Conservation (phyloP, 768 basidiomycete species). For the Suillus hirtellus region DNA sequence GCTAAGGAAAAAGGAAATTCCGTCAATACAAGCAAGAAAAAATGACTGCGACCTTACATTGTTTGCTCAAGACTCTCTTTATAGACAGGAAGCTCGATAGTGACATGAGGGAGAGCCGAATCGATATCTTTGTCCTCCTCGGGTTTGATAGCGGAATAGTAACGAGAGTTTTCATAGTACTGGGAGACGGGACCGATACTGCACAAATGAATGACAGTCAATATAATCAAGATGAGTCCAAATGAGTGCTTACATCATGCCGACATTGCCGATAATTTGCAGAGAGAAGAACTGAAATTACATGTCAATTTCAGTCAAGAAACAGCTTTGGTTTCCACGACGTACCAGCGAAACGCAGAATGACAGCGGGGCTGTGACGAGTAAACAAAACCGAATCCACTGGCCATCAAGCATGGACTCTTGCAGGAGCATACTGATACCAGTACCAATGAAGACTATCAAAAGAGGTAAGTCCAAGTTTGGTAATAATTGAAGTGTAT, state of each 20-base stretch:
- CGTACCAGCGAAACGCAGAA: constrained; percentile 76
- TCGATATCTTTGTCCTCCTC: constrained; percentile 64
- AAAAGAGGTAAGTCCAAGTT: constrained; percentile 10
- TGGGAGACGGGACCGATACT: constrained; percentile 85
- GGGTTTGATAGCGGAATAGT: constrained; percentile 73
- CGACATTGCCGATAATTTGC: constrained; percentile 64
- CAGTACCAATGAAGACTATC: constrained; percentile 69
- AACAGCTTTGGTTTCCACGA: constrained; percentile 9
- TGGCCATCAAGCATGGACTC: constrained; percentile 70
- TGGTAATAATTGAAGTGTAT: constrained; percentile 2
- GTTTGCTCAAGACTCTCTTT: constrained; percentile 82
- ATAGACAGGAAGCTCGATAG: constrained; percentile 85
- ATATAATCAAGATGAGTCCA: constrained; percentile 11
- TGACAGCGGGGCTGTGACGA: constrained; percentile 67
- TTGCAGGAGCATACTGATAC: constrained; percentile 55
- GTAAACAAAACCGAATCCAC: constrained; percentile 63
- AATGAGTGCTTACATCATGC: constrained; percentile 56
- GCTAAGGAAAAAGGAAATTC: constrained; percentile 31
- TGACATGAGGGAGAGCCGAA: constrained; percentile 67
- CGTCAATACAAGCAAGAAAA: neutral
- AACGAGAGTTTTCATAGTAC: constrained; percentile 81
- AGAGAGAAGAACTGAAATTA: constrained; percentile 65
- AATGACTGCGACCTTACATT: constrained; percentile 52
- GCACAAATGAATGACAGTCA: constrained; percentile 11
- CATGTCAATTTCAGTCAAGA: constrained; percentile 6